Evolutionary conservation across 179 eudicot genomes (phyloP).

Genomic region (Carnegiea gigantea): DNA sequence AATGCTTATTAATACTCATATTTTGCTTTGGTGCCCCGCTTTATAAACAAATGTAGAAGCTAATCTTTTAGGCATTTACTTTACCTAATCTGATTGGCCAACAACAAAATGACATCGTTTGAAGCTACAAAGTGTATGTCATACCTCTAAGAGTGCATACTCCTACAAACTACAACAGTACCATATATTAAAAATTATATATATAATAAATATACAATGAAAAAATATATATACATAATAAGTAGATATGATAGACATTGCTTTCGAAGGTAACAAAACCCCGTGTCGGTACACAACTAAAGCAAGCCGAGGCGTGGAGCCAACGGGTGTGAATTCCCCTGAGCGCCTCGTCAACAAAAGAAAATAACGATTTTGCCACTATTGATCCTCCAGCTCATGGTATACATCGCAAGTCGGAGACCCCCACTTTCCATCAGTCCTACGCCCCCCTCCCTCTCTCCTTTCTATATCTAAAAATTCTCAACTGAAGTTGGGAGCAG

Average conservation of each 20-base stretch:
- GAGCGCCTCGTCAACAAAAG: background rate
- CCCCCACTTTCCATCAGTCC: background rate
- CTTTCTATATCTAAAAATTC: constrained; percentile 14
- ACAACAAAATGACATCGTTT: background rate
- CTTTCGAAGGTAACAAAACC: background rate
- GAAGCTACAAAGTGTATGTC: background rate
- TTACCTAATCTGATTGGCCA: background rate
- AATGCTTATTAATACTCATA: no score
- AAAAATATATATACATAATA: no score
- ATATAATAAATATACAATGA: no score
- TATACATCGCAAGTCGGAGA: background rate
- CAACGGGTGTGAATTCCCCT: background rate
- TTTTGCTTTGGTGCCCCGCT: no score
- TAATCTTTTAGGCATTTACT: no score
- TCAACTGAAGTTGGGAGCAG: background rate
- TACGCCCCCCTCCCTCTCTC: background rate
- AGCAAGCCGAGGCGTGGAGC: no score
- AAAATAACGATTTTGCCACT: background rate
- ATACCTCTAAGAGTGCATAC: no score
- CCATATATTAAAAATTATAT: background rate
- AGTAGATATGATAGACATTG: background rate
- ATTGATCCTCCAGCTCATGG: background rate
- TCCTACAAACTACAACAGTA: no score
- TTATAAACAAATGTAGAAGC: no score
- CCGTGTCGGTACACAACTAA: background rate